Percentiles rank a stretch among this genome's conserved stretches.
phyloP scores from a whole-genome alignment of 805 yeast species.

The Zygosaccharomyces bisporus region DNA sequence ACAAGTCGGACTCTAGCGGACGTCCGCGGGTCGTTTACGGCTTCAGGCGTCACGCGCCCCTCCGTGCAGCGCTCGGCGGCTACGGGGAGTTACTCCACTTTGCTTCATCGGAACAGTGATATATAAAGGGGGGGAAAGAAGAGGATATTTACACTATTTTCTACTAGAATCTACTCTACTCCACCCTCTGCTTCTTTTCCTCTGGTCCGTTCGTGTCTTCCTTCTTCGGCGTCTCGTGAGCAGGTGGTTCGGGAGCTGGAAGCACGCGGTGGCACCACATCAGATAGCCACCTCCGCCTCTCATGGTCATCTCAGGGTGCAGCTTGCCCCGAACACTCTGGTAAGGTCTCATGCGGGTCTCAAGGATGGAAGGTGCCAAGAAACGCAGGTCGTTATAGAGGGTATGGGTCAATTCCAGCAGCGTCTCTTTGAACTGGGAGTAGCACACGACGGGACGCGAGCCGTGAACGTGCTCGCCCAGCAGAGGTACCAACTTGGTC shows the following conservation, averaged over 20 bases:
- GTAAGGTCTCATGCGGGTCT: constrained; percentile 77
- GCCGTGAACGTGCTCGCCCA: constrained; percentile 69
- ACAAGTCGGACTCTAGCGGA: constrained; percentile 48
- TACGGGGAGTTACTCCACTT: constrained; percentile 4
- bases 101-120: background rate
- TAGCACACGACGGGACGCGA: constrained; percentile 84
- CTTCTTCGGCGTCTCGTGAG: background rate
- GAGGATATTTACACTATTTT: background rate
- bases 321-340: constrained; percentile 92
- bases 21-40: constrained; percentile 62
- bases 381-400: constrained; percentile 64
- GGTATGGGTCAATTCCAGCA: constrained; percentile 66
- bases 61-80: constrained; percentile 2
- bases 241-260: constrained; percentile 42
- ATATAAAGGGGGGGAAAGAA: background rate
- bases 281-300: constrained; percentile 88
- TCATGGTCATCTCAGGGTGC: constrained; percentile 92
- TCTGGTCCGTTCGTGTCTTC: constrained; percentile 1
- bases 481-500: constrained; percentile 55
- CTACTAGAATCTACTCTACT: constrained; percentile 1
- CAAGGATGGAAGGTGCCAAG: constrained; percentile 77
- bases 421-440: constrained; percentile 72
- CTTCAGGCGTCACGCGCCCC: constrained; percentile 38
- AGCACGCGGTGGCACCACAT: constrained; percentile 74
- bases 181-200: constrained; percentile 9